Evolutionary conservation across 805 yeast genomes (phyloP), one percentile per base, ranked within the genome.

Genomic region (Wickerhamiella bombiphila): DNA sequence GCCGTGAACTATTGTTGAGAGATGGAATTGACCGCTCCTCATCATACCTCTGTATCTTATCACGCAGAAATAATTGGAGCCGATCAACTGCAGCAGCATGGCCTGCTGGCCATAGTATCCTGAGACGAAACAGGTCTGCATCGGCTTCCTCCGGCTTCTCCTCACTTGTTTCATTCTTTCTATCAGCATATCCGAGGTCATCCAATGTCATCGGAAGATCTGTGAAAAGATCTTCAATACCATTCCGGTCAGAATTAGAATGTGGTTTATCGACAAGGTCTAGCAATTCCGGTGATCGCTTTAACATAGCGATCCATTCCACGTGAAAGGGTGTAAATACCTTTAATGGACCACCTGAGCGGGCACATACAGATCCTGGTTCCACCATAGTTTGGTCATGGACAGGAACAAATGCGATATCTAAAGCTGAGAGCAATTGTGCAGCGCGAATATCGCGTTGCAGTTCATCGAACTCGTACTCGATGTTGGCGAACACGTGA

Each of bases 381-480:
- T 47, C 51, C n/a, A 65, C 63, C 7, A 64, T 56, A 37, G 68
- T 63, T 11, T 58, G 52, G 48, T 66, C 67, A 43, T 65, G 68
- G 20, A 45, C 43, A 1, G 63, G 51, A 3, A 45, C 36, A 42
- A 59, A 53, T 5, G 43, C 43, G 3, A 56, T 49, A 1, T 46
- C 43, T 3, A 41, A 21, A 24, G 53, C 43, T 1, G 26, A 18
- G 7, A 43, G 40, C 20, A 48, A 30, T 32, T 58, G 48, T 1
- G 39, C 35, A 9, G 13, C 26, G 13, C 9, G 26, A 11, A 48
- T 43, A 29, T 54, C 53, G 17, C 61, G 48, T 15, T 62, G 51
- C 34, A 65, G 43, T 46, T 66, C 71, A 46, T 66, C 70, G 14
- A 63, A 61, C 49, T 65, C 71, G 42, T 65, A 65, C 50, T 62